Evolutionary conservation across 805 yeast species (phyloP), one percentile per base, ranked within the genome.

Genomic region (Starmerella stigmatis): DNA sequence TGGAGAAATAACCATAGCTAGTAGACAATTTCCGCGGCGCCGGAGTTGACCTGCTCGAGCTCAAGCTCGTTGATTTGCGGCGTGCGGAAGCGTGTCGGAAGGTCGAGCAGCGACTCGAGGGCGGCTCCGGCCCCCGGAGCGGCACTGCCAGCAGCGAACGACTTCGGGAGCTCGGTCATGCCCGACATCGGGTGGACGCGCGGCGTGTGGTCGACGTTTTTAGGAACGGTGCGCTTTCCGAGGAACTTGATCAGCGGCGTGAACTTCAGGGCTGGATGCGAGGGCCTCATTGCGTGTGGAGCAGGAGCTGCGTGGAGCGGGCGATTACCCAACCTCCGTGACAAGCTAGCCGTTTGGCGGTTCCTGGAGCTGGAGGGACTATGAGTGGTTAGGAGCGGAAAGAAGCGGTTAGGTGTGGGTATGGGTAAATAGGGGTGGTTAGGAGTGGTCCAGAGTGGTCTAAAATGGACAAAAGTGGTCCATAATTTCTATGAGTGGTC

Each of bases 41-140:
- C 98, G 43, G 74, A 71, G 55, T 78, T 74, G 55, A 89, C 76
- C 52, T 76, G 73, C 10, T 83, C 95, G 22, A 81, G 76, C 64
- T 89, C 98, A 13, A 55, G 44, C 16, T 75, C 83, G 33, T 75
- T 79, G 21, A 84, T 70, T 0, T 70, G 66, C 33, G 70, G 67
- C 60, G 79, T 82, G 64, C 80, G 78, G 69, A 82, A 86, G 60
- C 92, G 75, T 50, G 64, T 52, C 3, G 97, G 86, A 48, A 89
- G 72, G 45, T 79, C 74, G 43, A 73, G 66, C 52, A 92, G 71
- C 25, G 86, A 73, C 44, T 47, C 50, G 43, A 51, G 52, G 44
- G 61, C 46, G 16, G n/a, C n/a, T n/a, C 29, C 64, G 34, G 60
- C 63, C 17, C 44, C 53, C 8, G 41, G 41, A 5, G 60, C 46